A percentile compares a stretch with the other conserved stretches of the same genome.
Conservation (phyloP, 106 monocot species). For the Acanthochlamys bracteata region DNA sequence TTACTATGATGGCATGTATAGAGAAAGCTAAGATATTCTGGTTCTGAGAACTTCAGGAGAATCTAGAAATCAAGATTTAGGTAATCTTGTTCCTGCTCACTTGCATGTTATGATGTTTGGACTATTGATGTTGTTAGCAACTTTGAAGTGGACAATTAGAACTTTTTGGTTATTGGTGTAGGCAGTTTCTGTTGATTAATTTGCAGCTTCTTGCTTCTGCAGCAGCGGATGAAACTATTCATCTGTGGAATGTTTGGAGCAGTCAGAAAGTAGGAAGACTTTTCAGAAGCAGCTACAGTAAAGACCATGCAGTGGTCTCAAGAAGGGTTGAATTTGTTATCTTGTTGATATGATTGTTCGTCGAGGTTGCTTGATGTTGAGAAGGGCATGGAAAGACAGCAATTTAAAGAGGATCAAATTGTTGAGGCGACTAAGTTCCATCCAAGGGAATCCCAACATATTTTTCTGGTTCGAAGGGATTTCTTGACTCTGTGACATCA, state of each 20-base stretch:
- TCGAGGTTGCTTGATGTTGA: constrained; percentile 76
- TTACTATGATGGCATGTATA: too few species aligned
- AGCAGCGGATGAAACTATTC: constrained; percentile 75
- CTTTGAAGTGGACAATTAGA: not conserved
- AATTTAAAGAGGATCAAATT: constrained; percentile 71
- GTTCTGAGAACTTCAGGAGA: too few species aligned
- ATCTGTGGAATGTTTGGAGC: constrained; percentile 83
- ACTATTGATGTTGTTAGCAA: not conserved
- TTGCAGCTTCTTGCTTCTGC: constrained; percentile 98
- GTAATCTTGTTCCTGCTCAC: too few species aligned
- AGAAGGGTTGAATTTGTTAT: constrained; percentile 54
- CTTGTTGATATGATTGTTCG: constrained; percentile 83
- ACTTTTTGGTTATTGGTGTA: not conserved
- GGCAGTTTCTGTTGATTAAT: constrained; percentile 2
- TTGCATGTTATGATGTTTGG: not conserved
- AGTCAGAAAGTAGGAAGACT: constrained; percentile 39
- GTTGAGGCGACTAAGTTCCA: constrained; percentile 60
- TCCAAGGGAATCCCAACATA: constrained; percentile 48
- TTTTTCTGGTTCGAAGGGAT: constrained; percentile 84
- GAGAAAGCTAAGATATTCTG: too few species aligned
- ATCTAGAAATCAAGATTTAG: too few species aligned
- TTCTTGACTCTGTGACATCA: constrained; percentile 77
- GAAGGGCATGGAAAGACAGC: constrained; percentile 52
- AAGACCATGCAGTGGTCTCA: constrained; percentile 86
- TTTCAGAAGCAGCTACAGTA: constrained; percentile 57